Evolutionary conservation across 2,329 filamentous ascomycete genomes (phyloP).

Genomic region (Aspergillus texensis): DNA sequence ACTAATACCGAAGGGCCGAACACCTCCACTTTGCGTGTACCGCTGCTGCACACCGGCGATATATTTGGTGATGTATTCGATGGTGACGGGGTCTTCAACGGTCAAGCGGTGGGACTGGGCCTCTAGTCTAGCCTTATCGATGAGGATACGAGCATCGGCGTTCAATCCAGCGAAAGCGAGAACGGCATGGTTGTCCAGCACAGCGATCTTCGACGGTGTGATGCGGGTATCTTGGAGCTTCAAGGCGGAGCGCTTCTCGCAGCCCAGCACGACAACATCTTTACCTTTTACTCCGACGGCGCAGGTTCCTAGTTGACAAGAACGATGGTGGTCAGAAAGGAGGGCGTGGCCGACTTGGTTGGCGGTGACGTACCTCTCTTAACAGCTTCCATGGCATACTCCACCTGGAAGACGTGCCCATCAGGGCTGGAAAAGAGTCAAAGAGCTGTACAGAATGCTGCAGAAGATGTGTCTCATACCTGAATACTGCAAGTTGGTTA

Average conservation of each 20-base stretch:
- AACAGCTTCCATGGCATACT: slow-evolving; percentile 98
- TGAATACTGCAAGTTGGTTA: slow-evolving; percentile 73
- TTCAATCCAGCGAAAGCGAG: slow-evolving; percentile 97
- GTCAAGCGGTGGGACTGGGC: slow-evolving; percentile 96
- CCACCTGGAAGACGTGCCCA: slow-evolving; percentile 99
- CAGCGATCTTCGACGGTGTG: slow-evolving; percentile 96
- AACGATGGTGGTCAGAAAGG: slow-evolving; percentile 1
- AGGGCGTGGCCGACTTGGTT: neutral
- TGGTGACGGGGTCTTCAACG: slow-evolving; percentile 93
- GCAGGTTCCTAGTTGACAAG: slow-evolving; percentile 72
- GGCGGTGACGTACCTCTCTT: slow-evolving; percentile 74
- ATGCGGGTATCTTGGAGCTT: slow-evolving; percentile 99
- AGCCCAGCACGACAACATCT: slow-evolving; percentile 93
- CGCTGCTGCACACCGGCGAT: slow-evolving; percentile 96
- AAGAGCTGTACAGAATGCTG: slow-evolving; percentile 26
- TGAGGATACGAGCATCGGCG: slow-evolving; percentile 94
- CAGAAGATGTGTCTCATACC: slow-evolving; percentile 53
- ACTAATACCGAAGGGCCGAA: slow-evolving; percentile 97
- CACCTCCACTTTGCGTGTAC: slow-evolving; percentile 98
- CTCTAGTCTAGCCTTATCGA: slow-evolving; percentile 97
- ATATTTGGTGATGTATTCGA: slow-evolving; percentile 99
- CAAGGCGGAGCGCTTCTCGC: slow-evolving; percentile 98
- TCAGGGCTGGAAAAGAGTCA: slow-evolving; percentile 76
- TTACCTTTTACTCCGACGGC: slow-evolving; percentile 95
- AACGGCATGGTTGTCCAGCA: slow-evolving; percentile 93